Evolutionary conservation across 1,284 basidiomycete species (phyloP).

Genomic region (Lignosus rhinocerotis): DNA sequence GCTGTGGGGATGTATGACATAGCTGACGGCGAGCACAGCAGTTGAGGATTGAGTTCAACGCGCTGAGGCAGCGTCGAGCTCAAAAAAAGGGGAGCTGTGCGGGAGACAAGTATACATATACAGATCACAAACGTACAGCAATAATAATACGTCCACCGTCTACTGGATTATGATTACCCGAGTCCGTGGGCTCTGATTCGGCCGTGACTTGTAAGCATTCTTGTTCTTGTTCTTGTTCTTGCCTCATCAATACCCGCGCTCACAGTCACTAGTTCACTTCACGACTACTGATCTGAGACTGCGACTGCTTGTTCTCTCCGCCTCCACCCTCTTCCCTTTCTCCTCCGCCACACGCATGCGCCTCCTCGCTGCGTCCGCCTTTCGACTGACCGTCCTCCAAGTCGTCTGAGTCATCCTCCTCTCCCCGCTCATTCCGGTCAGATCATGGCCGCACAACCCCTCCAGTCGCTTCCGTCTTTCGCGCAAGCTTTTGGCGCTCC

Average conservation of each 20-base stretch:
- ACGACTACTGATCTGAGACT: conserved; percentile 12
- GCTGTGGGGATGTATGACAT: no score
- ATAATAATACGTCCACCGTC: no score
- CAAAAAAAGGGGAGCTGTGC: no score
- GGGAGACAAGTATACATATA: background rate
- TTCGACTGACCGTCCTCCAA: conserved; percentile 1
- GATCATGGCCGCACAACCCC: conserved; percentile 31
- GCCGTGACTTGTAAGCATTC: background rate
- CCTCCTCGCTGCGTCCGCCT: conserved; percentile 6
- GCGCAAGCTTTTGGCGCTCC: conserved; percentile 66
- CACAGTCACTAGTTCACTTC: background rate
- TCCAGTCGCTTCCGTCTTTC: conserved; percentile 74
- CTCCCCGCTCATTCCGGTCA: background rate
- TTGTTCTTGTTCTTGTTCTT: conserved; percentile 18
- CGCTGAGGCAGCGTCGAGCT: no score
- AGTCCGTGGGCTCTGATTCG: background rate
- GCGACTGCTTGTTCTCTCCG: conserved; percentile 10
- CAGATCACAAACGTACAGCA: background rate
- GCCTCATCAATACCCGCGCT: conserved; percentile 5
- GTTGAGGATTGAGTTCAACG: no score
- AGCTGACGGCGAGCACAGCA: no score
- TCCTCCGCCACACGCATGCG: conserved; percentile 9
- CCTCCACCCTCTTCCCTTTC: conserved; percentile 3
- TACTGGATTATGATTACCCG: no score
- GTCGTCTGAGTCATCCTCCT: background rate